phyloP scores from a whole-genome alignment of 495 filamentous ascomycete genomes.

The Polyplosphaeria fusca region DNA sequence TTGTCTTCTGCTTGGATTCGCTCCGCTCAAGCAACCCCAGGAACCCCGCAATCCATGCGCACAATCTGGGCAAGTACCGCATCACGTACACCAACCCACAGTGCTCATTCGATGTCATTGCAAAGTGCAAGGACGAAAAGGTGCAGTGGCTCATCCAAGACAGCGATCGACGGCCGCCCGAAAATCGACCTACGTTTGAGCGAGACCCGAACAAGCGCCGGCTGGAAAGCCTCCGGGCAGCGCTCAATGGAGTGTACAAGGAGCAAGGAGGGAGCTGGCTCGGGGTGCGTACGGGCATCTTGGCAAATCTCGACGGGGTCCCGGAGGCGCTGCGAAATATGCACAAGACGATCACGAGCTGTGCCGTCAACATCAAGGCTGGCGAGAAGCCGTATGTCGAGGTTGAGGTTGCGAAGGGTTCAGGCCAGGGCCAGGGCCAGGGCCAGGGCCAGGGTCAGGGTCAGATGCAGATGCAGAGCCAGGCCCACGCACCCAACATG shows the following conservation, averaged over 20 bases:
- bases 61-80: slow-evolving; percentile 28
- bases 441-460: no score
- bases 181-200: slow-evolving; percentile 15
- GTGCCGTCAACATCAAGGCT: not conserved
- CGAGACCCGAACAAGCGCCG: not conserved
- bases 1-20: slow-evolving; percentile 61
- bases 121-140: slow-evolving; percentile 25
- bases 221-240: slow-evolving; percentile 18
- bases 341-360: slow-evolving; percentile 33
- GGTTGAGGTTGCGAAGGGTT: no score
- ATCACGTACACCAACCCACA: slow-evolving; percentile 36
- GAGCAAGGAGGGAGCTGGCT: slow-evolving; percentile 35
- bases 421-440: no score
- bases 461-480: no score
- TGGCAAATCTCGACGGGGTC: slow-evolving; percentile 35
- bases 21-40: slow-evolving; percentile 40
- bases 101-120: slow-evolving; percentile 29
- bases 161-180: not conserved
- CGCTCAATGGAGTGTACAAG: slow-evolving; percentile 30
- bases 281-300: slow-evolving; percentile 36
- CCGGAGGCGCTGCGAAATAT: slow-evolving; percentile 31
- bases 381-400: not conserved
- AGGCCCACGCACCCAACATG: no score
- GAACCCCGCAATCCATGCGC: slow-evolving; percentile 25
- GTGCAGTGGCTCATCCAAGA: slow-evolving; percentile 36